These are phyloP conservation scores for Endothia cerciana DNA, from an alignment of 2,329 filamentous ascomycete species.

Conservation along the genomic window DNA sequence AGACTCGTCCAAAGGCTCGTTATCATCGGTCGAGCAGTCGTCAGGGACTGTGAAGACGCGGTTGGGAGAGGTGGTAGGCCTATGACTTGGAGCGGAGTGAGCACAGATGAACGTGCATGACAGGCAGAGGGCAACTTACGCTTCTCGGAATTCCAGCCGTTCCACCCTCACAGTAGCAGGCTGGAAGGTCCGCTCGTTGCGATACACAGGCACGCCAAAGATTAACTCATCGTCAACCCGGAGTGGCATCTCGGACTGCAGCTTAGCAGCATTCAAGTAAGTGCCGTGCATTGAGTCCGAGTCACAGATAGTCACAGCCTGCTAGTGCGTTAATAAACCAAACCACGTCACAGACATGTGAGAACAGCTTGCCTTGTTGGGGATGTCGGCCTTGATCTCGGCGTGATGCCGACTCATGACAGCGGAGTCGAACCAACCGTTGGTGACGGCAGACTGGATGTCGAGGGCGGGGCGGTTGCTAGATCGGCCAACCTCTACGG, in stretches of 20 bases:
- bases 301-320: conserved; percentile 53
- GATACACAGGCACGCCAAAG: conserved; percentile 47
- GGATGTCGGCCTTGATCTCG: conserved; percentile 49
- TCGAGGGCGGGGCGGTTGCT: conserved; percentile 43
- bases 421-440: conserved; percentile 71
- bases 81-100: conserved; percentile 2
- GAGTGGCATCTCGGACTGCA: conserved; percentile 35
- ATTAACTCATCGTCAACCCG: conserved; percentile 42
- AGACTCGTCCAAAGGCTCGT: conserved; percentile 24
- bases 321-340: conserved; percentile 34
- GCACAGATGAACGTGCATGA: conserved; percentile 1
- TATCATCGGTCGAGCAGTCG: conserved; percentile 28
- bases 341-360: neutral
- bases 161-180: conserved; percentile 36
- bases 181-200: conserved; percentile 38
- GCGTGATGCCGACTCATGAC: conserved; percentile 75
- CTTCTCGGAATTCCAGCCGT: conserved; percentile 27
- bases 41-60: conserved; percentile 28
- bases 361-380: conserved; percentile 46
- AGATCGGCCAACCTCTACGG: conserved; percentile 47
- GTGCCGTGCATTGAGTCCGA: conserved; percentile 58
- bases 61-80: conserved; percentile 21
- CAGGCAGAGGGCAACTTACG: conserved; percentile 29
- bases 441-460: conserved; percentile 44
- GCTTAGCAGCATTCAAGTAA: conserved; percentile 43